Evolutionary conservation across 2,329 filamentous ascomycete genomes (phyloP), one percentile per base, ranked within the genome.

Genomic region (Ophiobolus disseminans): DNA sequence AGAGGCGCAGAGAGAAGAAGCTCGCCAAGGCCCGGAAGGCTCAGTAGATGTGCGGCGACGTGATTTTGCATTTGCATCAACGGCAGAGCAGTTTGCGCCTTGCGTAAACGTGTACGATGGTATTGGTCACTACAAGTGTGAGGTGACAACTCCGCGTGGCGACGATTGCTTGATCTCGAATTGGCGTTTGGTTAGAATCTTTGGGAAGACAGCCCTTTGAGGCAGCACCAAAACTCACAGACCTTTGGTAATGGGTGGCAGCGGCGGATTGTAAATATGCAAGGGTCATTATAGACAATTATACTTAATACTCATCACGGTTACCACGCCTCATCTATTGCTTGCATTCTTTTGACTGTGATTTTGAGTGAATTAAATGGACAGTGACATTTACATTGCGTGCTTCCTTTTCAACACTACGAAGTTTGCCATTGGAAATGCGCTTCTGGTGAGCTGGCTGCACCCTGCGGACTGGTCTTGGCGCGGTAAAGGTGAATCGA

Each of bases 1-100:
- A 91, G 86, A 84, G 82, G 70, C 87, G 92, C 70, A 84, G 91
- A 51, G 91, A 94, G 75, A 85, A 80, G 75, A 92, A 89, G 84
- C 66, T 90, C 40, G 83, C 84, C n/a, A 63, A 66, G 48, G 43
- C 51, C 32, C 59, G 51, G 45, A 91, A 91, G 81, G 78, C 79
- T 2, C 59, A 67, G 60, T 73, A 70, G 60, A 60, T 8, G 37
- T 37, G n/a, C 21, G 6, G 32, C 14, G 17, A n/a, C n/a, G n/a
- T n/a, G n/a, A n/a, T 8, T 16, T 5, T 19, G 14, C 13, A 20
- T 21, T 44, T 14, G 32, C 13, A 30, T 22, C 9, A n/a, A 17
- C 23, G 5, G 19, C 11, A 46, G 26, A 30, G n/a, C 19, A 22
- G 14, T 16, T 8, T 14, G 16, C 43, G 20, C 40, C 21, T 40